Percentiles rank a stretch among this genome's conserved stretches.
These are phyloP conservation scores for Zizania palustris DNA, from an alignment of 202 grass and related monocot species.

Conservation along the genomic window DNA sequence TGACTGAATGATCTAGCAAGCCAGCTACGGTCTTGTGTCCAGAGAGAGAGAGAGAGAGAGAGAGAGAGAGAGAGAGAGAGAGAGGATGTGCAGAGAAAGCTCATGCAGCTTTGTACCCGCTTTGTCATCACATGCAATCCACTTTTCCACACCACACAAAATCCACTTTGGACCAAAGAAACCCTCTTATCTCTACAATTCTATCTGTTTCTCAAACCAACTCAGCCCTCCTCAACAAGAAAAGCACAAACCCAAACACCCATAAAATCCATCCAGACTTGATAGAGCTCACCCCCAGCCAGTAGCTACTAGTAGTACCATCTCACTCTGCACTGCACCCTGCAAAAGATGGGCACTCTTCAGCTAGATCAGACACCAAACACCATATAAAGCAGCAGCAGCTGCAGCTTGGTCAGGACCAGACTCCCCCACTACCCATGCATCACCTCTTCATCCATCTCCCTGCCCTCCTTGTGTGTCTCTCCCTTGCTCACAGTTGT, in stretches of 20 bases:
- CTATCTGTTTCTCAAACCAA: not conserved
- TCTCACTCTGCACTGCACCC: conserved; percentile 23
- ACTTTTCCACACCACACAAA: conserved; percentile 58
- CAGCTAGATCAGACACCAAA: conserved; percentile 8
- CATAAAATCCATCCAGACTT: conserved; percentile 9
- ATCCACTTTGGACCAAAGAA: conserved; percentile 55
- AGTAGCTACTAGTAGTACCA: not conserved
- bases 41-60: not conserved
- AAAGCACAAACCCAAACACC: conserved; percentile 54
- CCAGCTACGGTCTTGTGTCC: not conserved
- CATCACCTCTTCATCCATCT: not conserved
- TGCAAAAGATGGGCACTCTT: conserved; percentile 40
- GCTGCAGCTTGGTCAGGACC: conserved; percentile 3
- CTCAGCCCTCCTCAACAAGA: conserved; percentile 48
- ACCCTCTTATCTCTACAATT: not conserved
- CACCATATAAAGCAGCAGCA: conserved; percentile 52
- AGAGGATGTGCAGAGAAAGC: conserved; percentile 38
- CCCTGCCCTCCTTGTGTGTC: not conserved
- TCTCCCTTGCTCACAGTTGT: not conserved
- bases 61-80: not conserved
- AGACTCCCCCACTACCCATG: conserved; percentile 21
- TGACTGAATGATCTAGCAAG: conserved; percentile 31
- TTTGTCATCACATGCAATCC: conserved; percentile 61
- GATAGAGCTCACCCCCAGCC: not conserved
- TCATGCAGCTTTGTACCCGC: conserved; percentile 42